Conservation (phyloP, 202 grass and related monocot genomes). For the Schoenoplectus tabernaemontani region DNA sequence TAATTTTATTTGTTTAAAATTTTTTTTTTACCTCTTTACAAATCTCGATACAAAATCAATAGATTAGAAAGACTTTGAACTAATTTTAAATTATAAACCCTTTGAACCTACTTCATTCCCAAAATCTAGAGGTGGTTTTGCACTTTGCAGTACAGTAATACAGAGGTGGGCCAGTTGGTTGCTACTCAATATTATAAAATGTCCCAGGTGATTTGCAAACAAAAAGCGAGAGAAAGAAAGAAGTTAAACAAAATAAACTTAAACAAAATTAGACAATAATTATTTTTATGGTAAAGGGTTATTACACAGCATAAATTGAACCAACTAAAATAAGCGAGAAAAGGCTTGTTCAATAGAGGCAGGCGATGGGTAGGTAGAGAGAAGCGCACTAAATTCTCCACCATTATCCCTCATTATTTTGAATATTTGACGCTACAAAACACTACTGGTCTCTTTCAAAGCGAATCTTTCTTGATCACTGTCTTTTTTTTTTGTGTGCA, state of each 20-base stretch:
- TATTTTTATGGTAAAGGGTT: neutral
- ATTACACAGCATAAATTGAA: neutral
- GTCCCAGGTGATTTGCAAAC: neutral
- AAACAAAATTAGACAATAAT: neutral
- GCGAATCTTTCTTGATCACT: neutral
- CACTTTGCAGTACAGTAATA: neutral
- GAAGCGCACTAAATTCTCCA: neutral
- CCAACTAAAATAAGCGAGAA: neutral
- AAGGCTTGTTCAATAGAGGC: neutral
- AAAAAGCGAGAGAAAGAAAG: neutral
- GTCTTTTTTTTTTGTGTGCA: neutral
- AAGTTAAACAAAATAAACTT: neutral
- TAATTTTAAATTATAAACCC: too few species aligned
- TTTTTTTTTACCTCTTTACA: too few species aligned
- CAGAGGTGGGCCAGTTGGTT: neutral
- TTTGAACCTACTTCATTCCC: too few species aligned
- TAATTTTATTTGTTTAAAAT: too few species aligned
- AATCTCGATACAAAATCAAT: too few species aligned
- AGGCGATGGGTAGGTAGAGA: constrained; percentile 9
- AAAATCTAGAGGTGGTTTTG: too few species aligned
- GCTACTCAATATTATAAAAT: neutral
- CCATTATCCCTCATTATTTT: neutral
- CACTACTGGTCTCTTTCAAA: neutral
- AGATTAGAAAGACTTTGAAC: too few species aligned
- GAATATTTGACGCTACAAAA: neutral